These are phyloP conservation scores for Tulasnella calospora DNA, from an alignment of 768 basidiomycete species.

Conservation along the genomic window DNA sequence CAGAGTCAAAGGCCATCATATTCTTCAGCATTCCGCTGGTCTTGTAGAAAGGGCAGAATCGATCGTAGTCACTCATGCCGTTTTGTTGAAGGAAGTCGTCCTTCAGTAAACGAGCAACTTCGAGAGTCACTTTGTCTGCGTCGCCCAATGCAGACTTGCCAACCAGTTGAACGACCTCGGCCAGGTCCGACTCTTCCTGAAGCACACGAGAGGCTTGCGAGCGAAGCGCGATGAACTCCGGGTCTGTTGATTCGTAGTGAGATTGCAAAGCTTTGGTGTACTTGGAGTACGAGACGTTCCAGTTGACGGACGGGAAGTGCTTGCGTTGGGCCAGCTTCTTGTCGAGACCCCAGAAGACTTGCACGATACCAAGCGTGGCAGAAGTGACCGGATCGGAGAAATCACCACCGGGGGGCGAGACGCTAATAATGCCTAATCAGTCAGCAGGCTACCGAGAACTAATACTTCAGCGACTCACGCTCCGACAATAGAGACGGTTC, in stretches of 20 bases:
- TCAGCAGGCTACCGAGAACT: not conserved
- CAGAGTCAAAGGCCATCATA: conserved; percentile 90
- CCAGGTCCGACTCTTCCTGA: conserved; percentile 97
- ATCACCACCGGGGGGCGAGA: conserved; percentile 98
- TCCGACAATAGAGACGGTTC: conserved; percentile 97
- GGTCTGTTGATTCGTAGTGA: conserved; percentile 76
- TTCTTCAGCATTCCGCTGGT: conserved; percentile 92
- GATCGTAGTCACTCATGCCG: conserved; percentile 96
- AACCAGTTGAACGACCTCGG: conserved; percentile 99
- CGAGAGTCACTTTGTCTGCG: conserved; percentile 95
- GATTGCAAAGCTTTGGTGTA: conserved; percentile 91
- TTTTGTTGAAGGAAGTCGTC: conserved; percentile 98
- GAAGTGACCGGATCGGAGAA: conserved; percentile 98
- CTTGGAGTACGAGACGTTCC: conserved; percentile 99
- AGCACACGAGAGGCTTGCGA: conserved; percentile 92
- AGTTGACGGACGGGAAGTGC: conserved; percentile 99
- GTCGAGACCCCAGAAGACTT: conserved; percentile 99
- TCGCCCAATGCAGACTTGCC: conserved; percentile 98
- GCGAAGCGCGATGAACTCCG: conserved; percentile 93
- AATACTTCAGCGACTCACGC: conserved; percentile 60
- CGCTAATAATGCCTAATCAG: conserved; percentile 45
- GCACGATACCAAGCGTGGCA: conserved; percentile 96
- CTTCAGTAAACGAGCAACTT: conserved; percentile 95
- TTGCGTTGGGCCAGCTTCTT: conserved; percentile 98
- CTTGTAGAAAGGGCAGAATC: conserved; percentile 99